Base-by-base conservation (phyloP, 768 basidiomycete species). In the Neoboletus magnificus region DNA sequence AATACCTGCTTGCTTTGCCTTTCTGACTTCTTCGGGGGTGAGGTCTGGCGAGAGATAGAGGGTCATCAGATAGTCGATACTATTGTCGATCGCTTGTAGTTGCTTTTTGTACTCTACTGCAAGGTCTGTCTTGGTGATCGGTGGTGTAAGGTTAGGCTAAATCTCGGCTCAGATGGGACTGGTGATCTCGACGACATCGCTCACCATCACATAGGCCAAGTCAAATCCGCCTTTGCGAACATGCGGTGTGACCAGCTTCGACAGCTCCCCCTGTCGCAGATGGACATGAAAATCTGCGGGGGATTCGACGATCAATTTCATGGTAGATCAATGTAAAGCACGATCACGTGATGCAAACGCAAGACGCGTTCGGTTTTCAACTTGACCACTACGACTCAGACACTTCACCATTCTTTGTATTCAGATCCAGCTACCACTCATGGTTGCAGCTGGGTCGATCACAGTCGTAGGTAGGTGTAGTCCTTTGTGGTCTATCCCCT, bases 281-380 rank as follows among this genome's bases (percentile, higher is more conserved):
- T 99, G 96, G 62, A 98, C 95, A 76, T 99, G 97, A 67, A 97
- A 96, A 76, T 94, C 93, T 32, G 91, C 88, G 16, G 93, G 91
- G 2, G 89, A 83, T 15, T 59, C 46, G 25, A 73, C 49, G 51
- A 53, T 60, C 55, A 61, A 50, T 41, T 22, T 56, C 71, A 72
- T 74, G 56, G 58, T 60, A 12, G 58, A 48, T 61, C 35, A 52
- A 25, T 56, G 43, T 16, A 45, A 50, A 66, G 65, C 43, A 58
- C 65, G 62, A 47, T 63, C 71, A 74, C 71, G 72, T 73, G 70
- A 62, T 42, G 36, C 9, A 20, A 23, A 3, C 20, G 48, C 42
- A 18, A 12, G 53, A 61, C 68, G 67, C 70, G 67, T 70, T 69
- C 48, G 44, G 54, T 69, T 71, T 71, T 63, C 63, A 71, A 66